These are phyloP conservation scores for Thinopyrum elongatum DNA, from an alignment of 176 grass and related monocot genomes.

Conservation along the genomic window DNA sequence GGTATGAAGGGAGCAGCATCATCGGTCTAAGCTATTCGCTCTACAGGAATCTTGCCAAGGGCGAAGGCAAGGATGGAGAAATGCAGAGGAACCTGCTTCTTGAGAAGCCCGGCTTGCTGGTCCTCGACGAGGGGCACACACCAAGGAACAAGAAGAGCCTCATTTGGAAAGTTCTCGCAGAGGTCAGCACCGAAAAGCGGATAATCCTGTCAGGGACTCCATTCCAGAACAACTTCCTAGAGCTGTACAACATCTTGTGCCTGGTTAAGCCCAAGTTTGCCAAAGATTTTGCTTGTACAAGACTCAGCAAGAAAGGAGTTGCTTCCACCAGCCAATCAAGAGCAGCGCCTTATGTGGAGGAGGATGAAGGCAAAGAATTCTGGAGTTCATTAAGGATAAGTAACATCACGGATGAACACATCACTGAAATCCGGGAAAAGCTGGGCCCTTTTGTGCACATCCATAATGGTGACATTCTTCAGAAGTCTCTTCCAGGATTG, in stretches of 20 bases:
- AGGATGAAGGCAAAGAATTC: conserved; percentile 47
- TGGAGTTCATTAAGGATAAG: conserved; percentile 59
- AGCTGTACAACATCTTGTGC: conserved; percentile 70
- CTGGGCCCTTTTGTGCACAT: conserved; percentile 67
- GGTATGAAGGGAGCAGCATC: conserved; percentile 55
- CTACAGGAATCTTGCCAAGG: conserved; percentile 45
- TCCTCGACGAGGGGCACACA: conserved; percentile 83
- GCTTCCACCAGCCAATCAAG: conserved; percentile 12
- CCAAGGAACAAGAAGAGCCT: conserved; percentile 58
- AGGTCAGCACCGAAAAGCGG: conserved; percentile 57
- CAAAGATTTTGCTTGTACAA: conserved; percentile 30
- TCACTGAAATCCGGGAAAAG: conserved; percentile 45
- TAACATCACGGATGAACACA: conserved; percentile 49
- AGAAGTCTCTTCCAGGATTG: conserved; percentile 62
- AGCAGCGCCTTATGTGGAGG: conserved; percentile 15
- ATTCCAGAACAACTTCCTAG: conserved; percentile 78
- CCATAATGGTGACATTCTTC: conserved; percentile 63
- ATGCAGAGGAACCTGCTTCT: conserved; percentile 41
- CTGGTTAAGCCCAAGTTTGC: conserved; percentile 72
- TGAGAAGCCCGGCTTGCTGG: conserved; percentile 53
- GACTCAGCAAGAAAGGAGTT: conserved; percentile 11
- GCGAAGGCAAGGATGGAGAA: conserved; percentile 17
- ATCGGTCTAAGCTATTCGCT: conserved; percentile 73
- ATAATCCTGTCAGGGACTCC: conserved; percentile 79
- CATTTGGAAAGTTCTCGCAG: conserved; percentile 56